Evolutionary conservation across 2,329 filamentous ascomycete genomes (phyloP).

Genomic region (Talaromyces marneffei): DNA sequence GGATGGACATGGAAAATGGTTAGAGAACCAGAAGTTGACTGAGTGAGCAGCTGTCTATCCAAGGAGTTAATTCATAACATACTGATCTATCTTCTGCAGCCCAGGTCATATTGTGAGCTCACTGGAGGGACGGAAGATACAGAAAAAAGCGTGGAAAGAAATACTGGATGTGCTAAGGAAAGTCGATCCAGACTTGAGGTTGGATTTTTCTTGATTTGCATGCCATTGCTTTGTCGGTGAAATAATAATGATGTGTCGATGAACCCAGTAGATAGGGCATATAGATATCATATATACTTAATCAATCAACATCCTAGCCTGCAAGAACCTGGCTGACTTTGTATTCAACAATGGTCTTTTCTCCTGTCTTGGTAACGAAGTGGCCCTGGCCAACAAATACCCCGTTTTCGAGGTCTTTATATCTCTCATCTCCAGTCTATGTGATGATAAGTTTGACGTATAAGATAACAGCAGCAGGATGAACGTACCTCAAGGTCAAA

Average conservation of each 20-base stretch:
- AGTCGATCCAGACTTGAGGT: slow-evolving; percentile 11
- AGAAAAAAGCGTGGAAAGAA: slow-evolving; percentile 13
- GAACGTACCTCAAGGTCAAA: slow-evolving; percentile 32
- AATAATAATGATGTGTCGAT: neutral
- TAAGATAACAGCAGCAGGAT: neutral
- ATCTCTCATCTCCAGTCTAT: slow-evolving; percentile 38
- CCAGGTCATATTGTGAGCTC: slow-evolving; percentile 7
- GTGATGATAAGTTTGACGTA: neutral
- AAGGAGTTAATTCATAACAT: neutral
- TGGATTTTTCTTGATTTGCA: neutral
- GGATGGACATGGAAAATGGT: slow-evolving; percentile 14
- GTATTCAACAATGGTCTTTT: slow-evolving; percentile 38
- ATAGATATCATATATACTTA: neutral
- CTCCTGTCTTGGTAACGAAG: slow-evolving; percentile 34
- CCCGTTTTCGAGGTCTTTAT: slow-evolving; percentile 37
- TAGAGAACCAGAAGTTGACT: slow-evolving; percentile 11
- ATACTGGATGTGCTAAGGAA: slow-evolving; percentile 13
- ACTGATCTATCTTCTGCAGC: neutral
- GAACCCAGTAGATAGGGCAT: neutral
- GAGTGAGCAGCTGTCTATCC: slow-evolving; percentile 10
- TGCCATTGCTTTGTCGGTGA: neutral
- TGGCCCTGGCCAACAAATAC: slow-evolving; percentile 39
- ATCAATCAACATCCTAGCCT: slow-evolving; percentile 13
- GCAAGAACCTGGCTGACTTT: slow-evolving; percentile 35
- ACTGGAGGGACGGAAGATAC: slow-evolving; percentile 10